phyloP scores from a whole-genome alignment of 371 early-diverging fungal genomes.

The Parasitella parasitica region DNA sequence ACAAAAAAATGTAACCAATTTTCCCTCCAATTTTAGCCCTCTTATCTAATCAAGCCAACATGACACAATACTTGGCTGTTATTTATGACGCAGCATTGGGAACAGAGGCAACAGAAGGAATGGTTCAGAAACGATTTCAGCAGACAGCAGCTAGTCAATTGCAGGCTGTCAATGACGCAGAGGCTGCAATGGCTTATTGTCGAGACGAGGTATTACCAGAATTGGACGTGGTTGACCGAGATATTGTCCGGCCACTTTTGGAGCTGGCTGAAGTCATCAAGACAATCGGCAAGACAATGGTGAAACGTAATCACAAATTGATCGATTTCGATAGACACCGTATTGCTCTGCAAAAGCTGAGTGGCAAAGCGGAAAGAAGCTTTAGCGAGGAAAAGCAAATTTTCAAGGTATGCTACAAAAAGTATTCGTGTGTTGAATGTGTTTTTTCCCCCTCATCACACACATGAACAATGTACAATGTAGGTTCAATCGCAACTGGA shows the following conservation, averaged over 20 bases:
- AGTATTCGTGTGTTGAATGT: background rate
- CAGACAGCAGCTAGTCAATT: constrained; percentile 49
- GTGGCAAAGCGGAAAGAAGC: constrained; percentile 63
- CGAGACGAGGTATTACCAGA: constrained; percentile 63
- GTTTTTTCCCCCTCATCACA: background rate
- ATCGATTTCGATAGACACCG: constrained; percentile 84
- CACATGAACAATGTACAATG: background rate
- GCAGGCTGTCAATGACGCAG: constrained; percentile 62
- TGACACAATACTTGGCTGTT: constrained; percentile 58
- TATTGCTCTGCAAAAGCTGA: constrained; percentile 63
- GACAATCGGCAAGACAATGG: constrained; percentile 67
- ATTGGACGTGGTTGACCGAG: constrained; percentile 69
- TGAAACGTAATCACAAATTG: constrained; percentile 81
- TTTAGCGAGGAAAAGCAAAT: constrained; percentile 74
- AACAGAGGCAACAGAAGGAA: constrained; percentile 32
- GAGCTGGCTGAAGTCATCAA: constrained; percentile 70
- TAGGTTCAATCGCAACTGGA: constrained; percentile 61
- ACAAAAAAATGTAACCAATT: too few relatives aligned
- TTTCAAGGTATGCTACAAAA: constrained; percentile 46
- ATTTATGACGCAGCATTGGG: constrained; percentile 46
- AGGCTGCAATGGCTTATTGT: constrained; percentile 51
- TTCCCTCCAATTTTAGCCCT: too few relatives aligned
- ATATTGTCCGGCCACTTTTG: constrained; percentile 66
- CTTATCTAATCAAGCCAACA: constrained; percentile 62
- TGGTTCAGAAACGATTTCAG: constrained; percentile 32